Evolutionary conservation across 2,329 filamentous ascomycete genomes (phyloP).

Genomic region (Colletotrichum sp.): DNA sequence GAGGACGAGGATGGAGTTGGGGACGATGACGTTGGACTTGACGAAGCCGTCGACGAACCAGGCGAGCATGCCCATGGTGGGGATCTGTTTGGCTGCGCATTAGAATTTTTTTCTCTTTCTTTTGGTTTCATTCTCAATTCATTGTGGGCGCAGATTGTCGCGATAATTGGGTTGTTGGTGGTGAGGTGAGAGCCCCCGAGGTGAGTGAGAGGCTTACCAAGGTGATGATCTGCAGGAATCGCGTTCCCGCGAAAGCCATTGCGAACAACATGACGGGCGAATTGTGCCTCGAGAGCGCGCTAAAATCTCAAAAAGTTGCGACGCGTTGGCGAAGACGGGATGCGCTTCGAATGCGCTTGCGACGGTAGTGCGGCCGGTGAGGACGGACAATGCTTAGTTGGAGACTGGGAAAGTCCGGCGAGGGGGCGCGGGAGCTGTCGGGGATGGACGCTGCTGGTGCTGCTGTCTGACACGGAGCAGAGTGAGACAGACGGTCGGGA

Average conservation of each 20-base stretch:
- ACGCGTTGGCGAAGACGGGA: background rate
- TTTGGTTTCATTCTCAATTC: background rate
- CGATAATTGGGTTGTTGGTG: background rate
- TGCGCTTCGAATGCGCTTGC: slow-evolving; percentile 1
- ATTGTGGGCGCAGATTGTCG: background rate
- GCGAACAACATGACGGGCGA: slow-evolving; percentile 62
- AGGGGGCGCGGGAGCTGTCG: background rate
- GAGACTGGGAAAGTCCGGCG: background rate
- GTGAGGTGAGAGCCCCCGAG: background rate
- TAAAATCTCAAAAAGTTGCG: background rate
- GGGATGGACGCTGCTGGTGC: background rate
- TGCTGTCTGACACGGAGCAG: background rate
- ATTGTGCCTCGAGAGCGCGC: background rate
- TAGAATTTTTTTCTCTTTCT: background rate
- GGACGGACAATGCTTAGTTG: background rate
- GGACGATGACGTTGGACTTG: slow-evolving; percentile 60
- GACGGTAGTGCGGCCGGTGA: background rate
- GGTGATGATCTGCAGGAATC: slow-evolving; percentile 66
- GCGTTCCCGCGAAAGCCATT: slow-evolving; percentile 66
- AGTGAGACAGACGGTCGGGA: background rate
- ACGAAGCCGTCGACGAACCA: slow-evolving; percentile 69
- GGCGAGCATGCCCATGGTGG: slow-evolving; percentile 68
- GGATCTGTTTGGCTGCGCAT: slow-evolving; percentile 51
- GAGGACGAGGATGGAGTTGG: slow-evolving; percentile 66
- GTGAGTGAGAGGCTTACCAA: slow-evolving; percentile 51